Evolutionary conservation across 306 rosid genomes (phyloP).

Genomic region (Styphnolobium japonicum): DNA sequence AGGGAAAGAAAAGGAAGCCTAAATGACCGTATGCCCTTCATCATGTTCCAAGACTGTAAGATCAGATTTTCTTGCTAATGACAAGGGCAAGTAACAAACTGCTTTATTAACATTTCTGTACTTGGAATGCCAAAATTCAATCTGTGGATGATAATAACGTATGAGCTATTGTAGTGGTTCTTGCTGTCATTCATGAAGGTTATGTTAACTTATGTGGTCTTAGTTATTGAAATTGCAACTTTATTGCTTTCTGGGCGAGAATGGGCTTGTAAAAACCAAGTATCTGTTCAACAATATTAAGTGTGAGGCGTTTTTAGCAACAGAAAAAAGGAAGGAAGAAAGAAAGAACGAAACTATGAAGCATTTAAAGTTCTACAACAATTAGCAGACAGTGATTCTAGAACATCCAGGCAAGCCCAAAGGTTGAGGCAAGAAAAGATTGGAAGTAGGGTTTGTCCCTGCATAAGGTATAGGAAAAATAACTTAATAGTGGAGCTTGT

Average conservation of each 20-base stretch:
- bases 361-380: background rate
- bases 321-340: background rate
- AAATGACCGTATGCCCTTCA: slow-evolving; percentile 2
- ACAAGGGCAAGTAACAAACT: slow-evolving; percentile 17
- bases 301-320: too few species aligned
- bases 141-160: background rate
- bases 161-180: background rate
- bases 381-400: background rate
- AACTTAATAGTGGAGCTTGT: too few species aligned
- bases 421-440: background rate
- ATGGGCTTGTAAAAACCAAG: too few species aligned
- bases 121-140: slow-evolving; percentile 8
- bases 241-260: background rate
- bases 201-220: background rate
- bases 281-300: too few species aligned
- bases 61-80: background rate
- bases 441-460: background rate
- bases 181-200: background rate
- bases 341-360: background rate
- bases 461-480: background rate
- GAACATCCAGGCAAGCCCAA: background rate
- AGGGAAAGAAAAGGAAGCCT: background rate
- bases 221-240: background rate
- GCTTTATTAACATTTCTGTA: background rate
- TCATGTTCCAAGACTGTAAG: background rate